Conservation (phyloP, 2,329 filamentous ascomycete genomes). For the Chaetomiaceae sp. region DNA sequence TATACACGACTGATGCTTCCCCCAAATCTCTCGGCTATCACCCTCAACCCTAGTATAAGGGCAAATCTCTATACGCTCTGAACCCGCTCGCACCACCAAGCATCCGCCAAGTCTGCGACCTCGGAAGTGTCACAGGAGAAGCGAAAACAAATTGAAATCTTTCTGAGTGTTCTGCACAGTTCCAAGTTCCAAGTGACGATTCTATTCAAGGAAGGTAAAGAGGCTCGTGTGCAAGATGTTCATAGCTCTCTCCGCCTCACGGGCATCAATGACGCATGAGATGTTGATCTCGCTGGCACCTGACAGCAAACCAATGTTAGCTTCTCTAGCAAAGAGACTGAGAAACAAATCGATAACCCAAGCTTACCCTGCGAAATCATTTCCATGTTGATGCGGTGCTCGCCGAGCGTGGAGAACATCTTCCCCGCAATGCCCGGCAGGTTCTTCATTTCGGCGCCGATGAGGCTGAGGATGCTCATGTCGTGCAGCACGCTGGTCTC, state of each 20-base stretch:
- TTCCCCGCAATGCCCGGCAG: conserved; percentile 89
- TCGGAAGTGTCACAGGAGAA: too few relatives aligned
- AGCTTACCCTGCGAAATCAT: conserved; percentile 94
- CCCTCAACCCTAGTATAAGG: not conserved
- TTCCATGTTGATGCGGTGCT: conserved; percentile 93
- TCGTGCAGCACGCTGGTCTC: conserved; percentile 83
- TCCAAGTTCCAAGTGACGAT: too few relatives aligned
- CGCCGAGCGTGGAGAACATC: conserved; percentile 92
- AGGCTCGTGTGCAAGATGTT: conserved; percentile 95
- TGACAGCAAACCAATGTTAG: conserved; percentile 34
- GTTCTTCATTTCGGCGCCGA: conserved; percentile 95
- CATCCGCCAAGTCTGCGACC: too few relatives aligned
- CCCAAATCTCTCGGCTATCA: too few relatives aligned
- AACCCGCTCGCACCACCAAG: too few relatives aligned
- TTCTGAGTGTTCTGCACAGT: too few relatives aligned
- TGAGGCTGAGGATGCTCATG: conserved; percentile 93
- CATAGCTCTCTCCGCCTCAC: conserved; percentile 86
- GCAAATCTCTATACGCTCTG: not conserved
- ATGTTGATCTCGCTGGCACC: conserved; percentile 99
- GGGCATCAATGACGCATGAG: conserved; percentile 89
- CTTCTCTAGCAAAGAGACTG: not conserved
- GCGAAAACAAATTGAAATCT: too few relatives aligned
- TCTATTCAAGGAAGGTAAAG: conserved; percentile 84
- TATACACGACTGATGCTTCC: too few relatives aligned
- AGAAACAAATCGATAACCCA: conserved; percentile 6